These are phyloP conservation scores for Aspergillus alliaceus DNA, from an alignment of 2,329 filamentous ascomycete species.

Conservation along the genomic window DNA sequence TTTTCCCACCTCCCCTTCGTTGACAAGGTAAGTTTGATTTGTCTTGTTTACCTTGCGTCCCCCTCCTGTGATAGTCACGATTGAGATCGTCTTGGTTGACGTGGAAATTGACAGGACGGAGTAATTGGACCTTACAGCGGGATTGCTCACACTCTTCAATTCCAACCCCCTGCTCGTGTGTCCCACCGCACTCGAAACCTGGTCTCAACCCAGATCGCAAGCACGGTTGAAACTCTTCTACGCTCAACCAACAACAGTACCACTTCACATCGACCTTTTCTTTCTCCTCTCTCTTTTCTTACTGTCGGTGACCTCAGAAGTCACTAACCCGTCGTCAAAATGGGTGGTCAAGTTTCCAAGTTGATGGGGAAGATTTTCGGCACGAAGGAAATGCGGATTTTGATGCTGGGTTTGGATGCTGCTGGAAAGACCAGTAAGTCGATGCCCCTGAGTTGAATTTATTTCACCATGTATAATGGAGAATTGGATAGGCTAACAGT, in stretches of 20 bases:
- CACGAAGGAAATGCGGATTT: conserved; percentile 96
- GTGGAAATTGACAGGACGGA: conserved; percentile 7
- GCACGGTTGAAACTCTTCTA: background rate
- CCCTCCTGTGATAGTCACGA: conserved; percentile 4
- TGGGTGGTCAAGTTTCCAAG: conserved; percentile 93
- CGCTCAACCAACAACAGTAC: background rate
- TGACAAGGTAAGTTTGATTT: conserved; percentile 14
- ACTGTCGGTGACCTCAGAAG: conserved; percentile 7
- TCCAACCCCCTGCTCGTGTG: conserved; percentile 2
- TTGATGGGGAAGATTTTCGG: conserved; percentile 99
- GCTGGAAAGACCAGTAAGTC: conserved; percentile 86
- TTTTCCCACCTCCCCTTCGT: conserved; percentile 1
- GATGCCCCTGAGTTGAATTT: background rate
- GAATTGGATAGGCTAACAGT: background rate
- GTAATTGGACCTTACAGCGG: conserved; percentile 7
- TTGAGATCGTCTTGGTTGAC: conserved; percentile 14
- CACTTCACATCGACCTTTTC: conserved; percentile 1
- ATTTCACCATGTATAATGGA: background rate
- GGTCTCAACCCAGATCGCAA: background rate
- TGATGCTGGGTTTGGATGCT: conserved; percentile 97
- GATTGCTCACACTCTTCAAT: background rate
- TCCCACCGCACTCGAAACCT: background rate
- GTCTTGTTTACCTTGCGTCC: conserved; percentile 12
- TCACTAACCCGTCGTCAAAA: conserved; percentile 48
- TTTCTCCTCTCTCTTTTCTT: conserved; percentile 14